Evolutionary conservation across 192 early-diverging fungal species (phyloP), one percentile per base, ranked within the genome.

Genomic region (Coemansia furcata): DNA sequence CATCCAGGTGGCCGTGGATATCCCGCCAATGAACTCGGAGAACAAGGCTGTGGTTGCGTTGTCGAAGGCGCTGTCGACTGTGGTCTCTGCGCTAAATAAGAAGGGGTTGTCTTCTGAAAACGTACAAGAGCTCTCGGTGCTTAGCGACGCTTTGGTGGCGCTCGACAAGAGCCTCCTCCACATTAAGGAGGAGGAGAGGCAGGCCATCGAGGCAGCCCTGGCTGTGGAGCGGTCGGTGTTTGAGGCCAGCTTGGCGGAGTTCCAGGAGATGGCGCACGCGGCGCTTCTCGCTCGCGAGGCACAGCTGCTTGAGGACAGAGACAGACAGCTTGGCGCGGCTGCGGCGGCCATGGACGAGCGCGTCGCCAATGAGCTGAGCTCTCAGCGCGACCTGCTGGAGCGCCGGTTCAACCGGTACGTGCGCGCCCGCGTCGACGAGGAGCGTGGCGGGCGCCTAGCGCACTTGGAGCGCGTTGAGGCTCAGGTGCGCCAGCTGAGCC

Each of bases 361-460:
- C 39, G 83, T 93, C 49, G 77, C 83, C n/a, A 62, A 72, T 26
- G 87, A 89, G 67, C 85, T 95, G 49, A 47, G 80, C 39, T 71
- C 77, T 30, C 92, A 96, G 73, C 86, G 86, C 39, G 82, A 85
- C 57, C 84, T 89, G 42, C 80, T 94, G 71, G 88, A 95, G 78
- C 85, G 90, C 49, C 85, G 85, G 58, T 98, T 92, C 86, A 80
- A 89, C 58, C 82, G 87, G 36, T 87, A 94, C 71, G 88, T 95
- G 72, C 90, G 89, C 59, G 77, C 81, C 21, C 81, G 89, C 35
- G 90, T 98, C 32, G 96, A 98, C 63, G 83, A 91, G 50, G 96
- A 98, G 83, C 90, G 96, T 62, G 88, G 87, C 21, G 94, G 93
- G 15, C 91, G 96, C 17, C 80, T 98, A 63, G 93, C 92, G 8